Percentiles rank a stretch among this genome's conserved stretches.
Conservation (phyloP, 768 basidiomycete species). For the Pilatotrama ljubarskyi region DNA sequence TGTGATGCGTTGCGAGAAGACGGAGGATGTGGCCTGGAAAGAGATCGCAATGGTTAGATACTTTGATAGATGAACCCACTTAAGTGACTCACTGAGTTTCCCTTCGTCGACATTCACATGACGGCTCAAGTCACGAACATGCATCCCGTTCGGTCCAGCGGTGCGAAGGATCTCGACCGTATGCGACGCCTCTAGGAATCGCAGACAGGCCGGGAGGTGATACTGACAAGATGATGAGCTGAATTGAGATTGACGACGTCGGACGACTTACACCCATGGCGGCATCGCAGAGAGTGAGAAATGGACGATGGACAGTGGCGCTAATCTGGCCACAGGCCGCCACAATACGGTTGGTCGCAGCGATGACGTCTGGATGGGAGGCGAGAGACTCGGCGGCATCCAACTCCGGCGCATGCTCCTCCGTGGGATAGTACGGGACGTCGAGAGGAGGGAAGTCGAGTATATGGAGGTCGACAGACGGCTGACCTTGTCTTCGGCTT, state of each 20-base stretch:
- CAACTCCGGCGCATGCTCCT: constrained; percentile 1
- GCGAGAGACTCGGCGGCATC: constrained; percentile 51
- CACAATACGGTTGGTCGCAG: constrained; percentile 63
- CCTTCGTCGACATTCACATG: constrained; percentile 40
- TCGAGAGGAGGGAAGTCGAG: constrained; percentile 32
- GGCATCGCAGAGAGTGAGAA: constrained; percentile 73
- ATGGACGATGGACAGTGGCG: constrained; percentile 64
- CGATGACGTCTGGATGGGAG: constrained; percentile 56
- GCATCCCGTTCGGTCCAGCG: constrained; percentile 54
- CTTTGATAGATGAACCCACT: neutral
- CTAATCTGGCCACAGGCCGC: constrained; percentile 70
- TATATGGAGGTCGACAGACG: constrained; percentile 10
- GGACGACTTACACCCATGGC: constrained; percentile 58
- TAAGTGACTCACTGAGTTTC: constrained; percentile 50
- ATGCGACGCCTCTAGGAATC: constrained; percentile 71
- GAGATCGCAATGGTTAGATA: neutral
- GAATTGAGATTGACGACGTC: neutral
- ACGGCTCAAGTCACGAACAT: constrained; percentile 42
- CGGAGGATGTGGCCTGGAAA: constrained; percentile 67
- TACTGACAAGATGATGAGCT: constrained; percentile 44
- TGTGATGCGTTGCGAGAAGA: constrained; percentile 76
- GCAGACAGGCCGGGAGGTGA: constrained; percentile 72
- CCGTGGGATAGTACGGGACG: constrained; percentile 25
- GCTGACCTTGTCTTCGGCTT: neutral
- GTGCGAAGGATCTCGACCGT: constrained; percentile 69